phyloP scores from a whole-genome alignment of 192 early-diverging fungal species.

The Backusella parvicylindrica region DNA sequence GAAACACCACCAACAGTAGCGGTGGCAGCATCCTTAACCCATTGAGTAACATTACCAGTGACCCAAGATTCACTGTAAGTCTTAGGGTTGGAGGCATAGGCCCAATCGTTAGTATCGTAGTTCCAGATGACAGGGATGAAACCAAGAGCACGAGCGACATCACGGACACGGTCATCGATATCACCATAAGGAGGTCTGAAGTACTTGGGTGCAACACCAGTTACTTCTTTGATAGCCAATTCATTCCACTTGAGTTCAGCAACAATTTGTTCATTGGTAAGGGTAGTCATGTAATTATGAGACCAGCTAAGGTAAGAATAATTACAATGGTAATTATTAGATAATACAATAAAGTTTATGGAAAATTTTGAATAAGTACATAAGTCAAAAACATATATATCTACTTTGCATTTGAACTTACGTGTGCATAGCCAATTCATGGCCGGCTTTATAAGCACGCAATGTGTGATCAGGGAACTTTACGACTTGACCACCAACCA shows the following conservation, averaged over 20 bases:
- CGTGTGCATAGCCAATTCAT: slow-evolving; percentile 54
- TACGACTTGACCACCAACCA: slow-evolving; percentile 45
- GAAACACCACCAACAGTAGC: slow-evolving; percentile 42
- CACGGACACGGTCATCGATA: slow-evolving; percentile 62
- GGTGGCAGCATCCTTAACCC: slow-evolving; percentile 31
- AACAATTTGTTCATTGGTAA: slow-evolving; percentile 62
- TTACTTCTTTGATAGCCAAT: slow-evolving; percentile 43
- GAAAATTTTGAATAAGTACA: too few species aligned
- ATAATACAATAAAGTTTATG: too few species aligned
- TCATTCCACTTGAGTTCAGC: slow-evolving; percentile 59
- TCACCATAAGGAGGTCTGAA: slow-evolving; percentile 69
- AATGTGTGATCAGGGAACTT: slow-evolving; percentile 41
- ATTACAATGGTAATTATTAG: neutral
- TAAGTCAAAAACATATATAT: too few species aligned
- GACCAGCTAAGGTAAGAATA: slow-evolving; percentile 39
- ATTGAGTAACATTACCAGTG: slow-evolving; percentile 25
- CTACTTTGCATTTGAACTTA: neutral
- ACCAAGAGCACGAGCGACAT: slow-evolving; percentile 48
- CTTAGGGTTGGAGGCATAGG: neutral
- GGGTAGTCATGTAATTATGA: slow-evolving; percentile 47
- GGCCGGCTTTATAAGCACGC: slow-evolving; percentile 35
- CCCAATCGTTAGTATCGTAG: slow-evolving; percentile 52
- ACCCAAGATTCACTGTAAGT: slow-evolving; percentile 8
- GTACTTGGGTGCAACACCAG: slow-evolving; percentile 51
- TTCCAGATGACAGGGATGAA: slow-evolving; percentile 50